Evolutionary conservation across 352 stramenopile species (phyloP), one percentile per base, ranked within the genome.

Genomic region (Porosira glacialis): DNA sequence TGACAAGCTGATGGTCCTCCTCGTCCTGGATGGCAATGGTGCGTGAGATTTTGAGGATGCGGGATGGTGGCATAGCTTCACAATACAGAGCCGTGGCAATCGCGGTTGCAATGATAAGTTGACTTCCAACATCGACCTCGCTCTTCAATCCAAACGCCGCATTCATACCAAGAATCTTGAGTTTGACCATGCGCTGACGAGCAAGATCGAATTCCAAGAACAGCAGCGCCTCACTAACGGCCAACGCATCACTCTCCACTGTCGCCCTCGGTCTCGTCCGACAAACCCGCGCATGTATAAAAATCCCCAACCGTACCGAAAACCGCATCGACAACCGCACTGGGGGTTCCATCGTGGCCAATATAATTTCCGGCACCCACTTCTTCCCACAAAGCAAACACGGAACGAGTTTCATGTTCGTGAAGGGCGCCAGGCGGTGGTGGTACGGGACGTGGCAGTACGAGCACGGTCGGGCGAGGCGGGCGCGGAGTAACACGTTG

Each of bases 171-270:
- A 98, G 77, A 15, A 98, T 93, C 65, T 95, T 94, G 8, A 95
- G 68, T 67, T 95, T 95, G 17, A 94, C 70, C 85, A 95, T 94
- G 1, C 98, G 88, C 86, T 98, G 95, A 13, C 96, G 93, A 83
- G 97, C 96, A 3, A 99, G 85, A 60, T 98, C 95, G 68, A 98
- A 98, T 68, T 99, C 95, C 21, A 98, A 77, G 62, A 98, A 98
- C n/a, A 95, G 95, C 1, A 99, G 86, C 6, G 93, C 94, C 69
- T 98, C 94, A 2, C 92, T 97, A 4, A 67, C 93, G 52, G 95
- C 94, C 10, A 96, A 96, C 6, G 95, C 95, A 75, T 98, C 97
- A 19, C 92, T 91, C 65, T 99, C 95, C 2, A 93, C 93, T 2
- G 85, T 93, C 24, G 94, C 91, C 78, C 95, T 96, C 48, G 90